Evolutionary conservation across 352 stramenopile genomes (phyloP).

Genomic region (Phytophthora meadii): DNA sequence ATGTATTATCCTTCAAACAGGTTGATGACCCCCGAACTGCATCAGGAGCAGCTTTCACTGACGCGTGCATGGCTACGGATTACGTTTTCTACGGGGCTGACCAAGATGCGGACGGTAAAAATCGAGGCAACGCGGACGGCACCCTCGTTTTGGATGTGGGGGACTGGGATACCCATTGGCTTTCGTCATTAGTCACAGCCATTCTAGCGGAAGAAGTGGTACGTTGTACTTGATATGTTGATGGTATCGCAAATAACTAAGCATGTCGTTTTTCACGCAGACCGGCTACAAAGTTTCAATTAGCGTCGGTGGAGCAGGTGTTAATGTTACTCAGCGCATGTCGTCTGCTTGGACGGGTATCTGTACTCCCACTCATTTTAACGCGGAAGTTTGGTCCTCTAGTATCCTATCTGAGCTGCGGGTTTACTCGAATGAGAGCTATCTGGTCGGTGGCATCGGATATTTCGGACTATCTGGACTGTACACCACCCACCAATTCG

Average conservation of each 20-base stretch:
- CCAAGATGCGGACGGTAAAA: conserved; percentile 14
- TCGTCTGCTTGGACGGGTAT: conserved; percentile 36
- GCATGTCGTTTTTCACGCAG: conserved; percentile 2
- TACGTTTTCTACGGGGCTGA: conserved; percentile 32
- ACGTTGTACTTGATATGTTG: conserved; percentile 1
- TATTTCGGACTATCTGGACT: conserved; percentile 54
- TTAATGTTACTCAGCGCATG: conserved; percentile 42
- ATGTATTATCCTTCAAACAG: neutral
- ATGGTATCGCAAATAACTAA: neutral
- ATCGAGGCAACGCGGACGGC: conserved; percentile 21
- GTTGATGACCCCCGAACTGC: conserved; percentile 10
- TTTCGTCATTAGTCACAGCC: conserved; percentile 42
- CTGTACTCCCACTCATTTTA: conserved; percentile 66
- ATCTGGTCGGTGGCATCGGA: conserved; percentile 35
- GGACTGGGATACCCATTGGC: conserved; percentile 54
- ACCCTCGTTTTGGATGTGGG: conserved; percentile 40
- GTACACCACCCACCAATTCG: conserved; percentile 56
- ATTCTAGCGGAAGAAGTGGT: conserved; percentile 60
- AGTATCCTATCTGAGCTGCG: conserved; percentile 39
- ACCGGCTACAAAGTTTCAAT: conserved; percentile 44
- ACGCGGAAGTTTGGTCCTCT: conserved; percentile 59
- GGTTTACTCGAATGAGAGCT: conserved; percentile 65
- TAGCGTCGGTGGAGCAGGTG: conserved; percentile 7
- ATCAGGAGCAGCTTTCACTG: neutral
- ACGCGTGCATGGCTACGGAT: neutral